Evolutionary conservation across 2,329 filamentous ascomycete genomes (phyloP).

Genomic region (Scedosporium boydii): DNA sequence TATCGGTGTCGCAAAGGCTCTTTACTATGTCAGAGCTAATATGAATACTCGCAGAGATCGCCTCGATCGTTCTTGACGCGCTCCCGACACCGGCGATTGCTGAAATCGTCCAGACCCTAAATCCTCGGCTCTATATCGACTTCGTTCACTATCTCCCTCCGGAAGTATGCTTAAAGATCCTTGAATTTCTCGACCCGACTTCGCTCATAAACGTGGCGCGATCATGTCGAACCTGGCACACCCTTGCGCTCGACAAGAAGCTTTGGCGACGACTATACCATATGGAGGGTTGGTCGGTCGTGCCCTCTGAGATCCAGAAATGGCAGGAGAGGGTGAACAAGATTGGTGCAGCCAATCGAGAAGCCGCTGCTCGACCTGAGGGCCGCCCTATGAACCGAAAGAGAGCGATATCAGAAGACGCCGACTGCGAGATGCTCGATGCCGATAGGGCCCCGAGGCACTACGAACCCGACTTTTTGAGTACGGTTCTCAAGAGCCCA

Average conservation of each 20-base stretch:
- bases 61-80: conserved; percentile 66
- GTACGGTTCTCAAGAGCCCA: conserved; percentile 19
- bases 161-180: conserved; percentile 83
- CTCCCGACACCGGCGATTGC: conserved; percentile 73
- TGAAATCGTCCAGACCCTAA: conserved; percentile 69
- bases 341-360: background rate
- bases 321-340: conserved; percentile 4
- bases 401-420: background rate
- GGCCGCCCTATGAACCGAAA: background rate
- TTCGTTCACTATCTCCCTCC: conserved; percentile 78
- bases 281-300: conserved; percentile 75
- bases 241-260: conserved; percentile 69
- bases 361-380: background rate
- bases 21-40: conserved; percentile 10
- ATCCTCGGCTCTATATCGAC: conserved; percentile 83
- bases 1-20: background rate
- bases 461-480: conserved; percentile 15
- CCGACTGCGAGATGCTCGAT: conserved; percentile 21
- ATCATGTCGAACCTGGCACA: conserved; percentile 74
- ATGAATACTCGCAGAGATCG: conserved; percentile 53
- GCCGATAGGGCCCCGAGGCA: conserved; percentile 16
- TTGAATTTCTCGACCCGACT: conserved; percentile 73
- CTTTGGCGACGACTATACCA: conserved; percentile 81
- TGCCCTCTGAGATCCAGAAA: conserved; percentile 50
- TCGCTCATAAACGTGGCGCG: conserved; percentile 72